These are phyloP conservation scores for Nothopassalora personata DNA, from an alignment of 2,329 filamentous ascomycete species.

Conservation along the genomic window DNA sequence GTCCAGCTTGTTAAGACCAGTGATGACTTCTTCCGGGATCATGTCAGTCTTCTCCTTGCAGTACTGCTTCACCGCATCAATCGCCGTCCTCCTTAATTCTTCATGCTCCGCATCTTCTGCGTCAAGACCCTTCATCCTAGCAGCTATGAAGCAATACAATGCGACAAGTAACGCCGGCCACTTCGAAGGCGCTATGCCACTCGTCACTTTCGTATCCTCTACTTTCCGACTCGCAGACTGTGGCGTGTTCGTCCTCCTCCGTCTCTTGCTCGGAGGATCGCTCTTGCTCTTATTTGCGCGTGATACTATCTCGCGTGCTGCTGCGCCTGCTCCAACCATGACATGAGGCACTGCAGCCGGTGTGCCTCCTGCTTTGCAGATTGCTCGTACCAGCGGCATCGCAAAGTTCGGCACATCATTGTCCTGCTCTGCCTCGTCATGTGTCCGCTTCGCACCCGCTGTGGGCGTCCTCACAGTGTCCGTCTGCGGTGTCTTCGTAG, in stretches of 20 bases:
- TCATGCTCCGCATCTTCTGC: slow-evolving; percentile 4
- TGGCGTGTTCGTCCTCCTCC: slow-evolving; percentile 10
- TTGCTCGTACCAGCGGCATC: slow-evolving; percentile 48
- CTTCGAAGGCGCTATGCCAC: slow-evolving; percentile 6
- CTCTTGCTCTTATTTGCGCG: slow-evolving; percentile 1
- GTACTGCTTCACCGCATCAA: slow-evolving; percentile 6
- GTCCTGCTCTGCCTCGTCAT: not conserved
- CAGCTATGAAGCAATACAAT: slow-evolving; percentile 10
- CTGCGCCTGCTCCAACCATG: slow-evolving; percentile 16
- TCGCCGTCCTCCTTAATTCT: slow-evolving; percentile 3
- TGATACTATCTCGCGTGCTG: slow-evolving; percentile 9
- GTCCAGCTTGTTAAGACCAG: slow-evolving; percentile 7
- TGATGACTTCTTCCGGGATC: slow-evolving; percentile 5
- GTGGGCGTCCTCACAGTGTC: slow-evolving; percentile 8
- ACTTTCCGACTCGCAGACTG: slow-evolving; percentile 1
- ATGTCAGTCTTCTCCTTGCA: not conserved
- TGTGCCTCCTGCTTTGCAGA: slow-evolving; percentile 32
- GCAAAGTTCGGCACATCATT: slow-evolving; percentile 9
- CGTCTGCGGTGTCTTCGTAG: not conserved
- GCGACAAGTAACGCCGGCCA: slow-evolving; percentile 19
- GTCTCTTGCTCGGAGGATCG: slow-evolving; percentile 5
- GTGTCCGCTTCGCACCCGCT: not conserved
- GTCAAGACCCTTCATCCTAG: slow-evolving; percentile 11
- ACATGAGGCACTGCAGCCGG: slow-evolving; percentile 21
- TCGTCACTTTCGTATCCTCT: not conserved